These are phyloP conservation scores for Ciborinia camelliae DNA, from an alignment of 2,329 filamentous ascomycete species.

Conservation along the genomic window DNA sequence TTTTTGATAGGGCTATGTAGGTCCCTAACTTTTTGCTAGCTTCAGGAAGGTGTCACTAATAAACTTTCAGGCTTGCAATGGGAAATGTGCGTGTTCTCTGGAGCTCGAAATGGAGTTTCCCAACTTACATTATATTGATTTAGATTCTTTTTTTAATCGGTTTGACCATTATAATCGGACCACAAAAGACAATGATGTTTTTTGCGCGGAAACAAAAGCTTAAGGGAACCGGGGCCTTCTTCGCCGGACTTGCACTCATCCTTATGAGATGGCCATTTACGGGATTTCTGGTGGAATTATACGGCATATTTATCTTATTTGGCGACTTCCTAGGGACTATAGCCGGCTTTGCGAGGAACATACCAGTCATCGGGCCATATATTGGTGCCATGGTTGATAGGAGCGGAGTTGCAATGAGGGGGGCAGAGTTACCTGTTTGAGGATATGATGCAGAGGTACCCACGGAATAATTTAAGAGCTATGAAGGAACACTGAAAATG, in stretches of 20 bases:
- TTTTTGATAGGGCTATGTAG: conserved; percentile 95
- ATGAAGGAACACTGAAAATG: conserved; percentile 6
- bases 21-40: conserved; percentile 37
- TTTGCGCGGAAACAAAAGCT: conserved; percentile 92
- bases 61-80: conserved; percentile 75
- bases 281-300: conserved; percentile 86
- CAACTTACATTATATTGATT: conserved; percentile 19
- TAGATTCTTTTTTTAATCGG: conserved; percentile 98
- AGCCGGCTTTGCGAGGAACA: conserved; percentile 76
- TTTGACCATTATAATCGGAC: conserved; percentile 91
- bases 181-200: conserved; percentile 87
- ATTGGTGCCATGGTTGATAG: conserved; percentile 72
- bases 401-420: conserved; percentile 64
- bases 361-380: conserved; percentile 84
- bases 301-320: conserved; percentile 90
- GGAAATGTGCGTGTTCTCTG: conserved; percentile 57
- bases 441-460: background rate
- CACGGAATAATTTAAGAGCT: background rate
- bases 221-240: conserved; percentile 87
- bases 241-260: conserved; percentile 77
- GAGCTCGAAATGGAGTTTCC: conserved; percentile 44
- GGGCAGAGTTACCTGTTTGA: conserved; percentile 75
- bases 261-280: conserved; percentile 86
- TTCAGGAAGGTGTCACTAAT: background rate
- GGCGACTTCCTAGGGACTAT: conserved; percentile 96